Conservation (phyloP, 192 early-diverging fungal species). For the Coemansia sp. region DNA sequence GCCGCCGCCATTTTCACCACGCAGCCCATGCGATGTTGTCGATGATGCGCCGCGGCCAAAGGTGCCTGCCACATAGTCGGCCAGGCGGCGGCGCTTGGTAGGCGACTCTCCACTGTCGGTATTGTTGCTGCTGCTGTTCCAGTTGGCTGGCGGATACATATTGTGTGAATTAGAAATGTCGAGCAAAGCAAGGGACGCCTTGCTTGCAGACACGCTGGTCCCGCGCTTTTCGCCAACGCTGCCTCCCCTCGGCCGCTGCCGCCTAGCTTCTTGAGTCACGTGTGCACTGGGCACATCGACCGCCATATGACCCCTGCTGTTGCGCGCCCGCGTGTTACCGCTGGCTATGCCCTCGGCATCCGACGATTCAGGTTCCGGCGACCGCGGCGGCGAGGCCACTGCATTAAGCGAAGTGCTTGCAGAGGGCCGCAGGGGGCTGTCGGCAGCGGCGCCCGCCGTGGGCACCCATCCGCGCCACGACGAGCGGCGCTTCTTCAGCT, state of each 20-base stretch:
- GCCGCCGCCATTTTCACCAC: neutral
- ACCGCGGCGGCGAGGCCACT: neutral
- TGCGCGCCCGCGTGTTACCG: too few relatives aligned
- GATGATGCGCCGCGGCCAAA: neutral
- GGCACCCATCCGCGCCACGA: slow-evolving; percentile 50
- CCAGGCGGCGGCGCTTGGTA: slow-evolving; percentile 2
- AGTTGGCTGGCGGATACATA: slow-evolving; percentile 2
- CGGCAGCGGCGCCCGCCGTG: slow-evolving; percentile 3
- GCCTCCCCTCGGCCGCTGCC: neutral
- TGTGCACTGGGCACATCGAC: too few relatives aligned
- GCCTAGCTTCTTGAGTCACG: neutral
- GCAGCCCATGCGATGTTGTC: too few relatives aligned
- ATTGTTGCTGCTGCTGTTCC: neutral
- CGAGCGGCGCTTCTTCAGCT: slow-evolving; percentile 40
- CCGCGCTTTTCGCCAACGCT: too few relatives aligned
- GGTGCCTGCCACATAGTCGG: slow-evolving; percentile 2
- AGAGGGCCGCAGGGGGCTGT: slow-evolving; percentile 3
- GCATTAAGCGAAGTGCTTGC: neutral
- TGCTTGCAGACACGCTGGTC: too few relatives aligned
- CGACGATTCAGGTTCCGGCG: too few relatives aligned
- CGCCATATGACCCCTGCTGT: too few relatives aligned
- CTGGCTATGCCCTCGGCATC: too few relatives aligned
- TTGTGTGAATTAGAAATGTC: neutral
- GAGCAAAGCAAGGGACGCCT: neutral
- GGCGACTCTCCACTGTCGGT: neutral